Base-by-base conservation (phyloP, 177 flowering plant genomes). In the Telopea speciosissima region DNA sequence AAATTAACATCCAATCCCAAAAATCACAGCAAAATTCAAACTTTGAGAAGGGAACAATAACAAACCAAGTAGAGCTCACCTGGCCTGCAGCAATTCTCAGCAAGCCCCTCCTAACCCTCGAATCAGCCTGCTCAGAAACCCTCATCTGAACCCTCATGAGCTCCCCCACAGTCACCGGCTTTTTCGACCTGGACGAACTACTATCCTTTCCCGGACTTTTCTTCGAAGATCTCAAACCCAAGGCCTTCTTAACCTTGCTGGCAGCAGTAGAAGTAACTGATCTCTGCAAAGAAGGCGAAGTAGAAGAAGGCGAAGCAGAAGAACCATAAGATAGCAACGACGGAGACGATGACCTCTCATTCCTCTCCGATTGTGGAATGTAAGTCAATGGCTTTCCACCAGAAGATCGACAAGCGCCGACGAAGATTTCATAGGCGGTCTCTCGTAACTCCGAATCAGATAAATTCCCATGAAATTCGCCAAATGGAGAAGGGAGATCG, bases 361-460 rank as follows among this genome's bases (percentile, higher is more conserved):
- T 33, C 54, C 79, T 72, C 68, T 68, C 67, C 12, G 82, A 75
- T 31, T 78, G 76, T 22, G 87, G 44, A 26, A 75, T 74, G 75
- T 74, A 87, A 58, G 86, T 71, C 67, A 93, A 88, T 8, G 91
- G 86, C 76, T 85, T 90, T 1, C 88, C 86, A 36, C 88, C 68
- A 36, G 94, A 80, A 42, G 96, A 81, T 11, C 98, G 87, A 77
- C 86, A 86, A 1, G 81, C 84, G 60, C 90, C 90, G 65, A 90
- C 84, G 79, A 93, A 89, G 85, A 93, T 83, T 86, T 91, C 98
- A 76, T 84, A 93, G 16, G 94, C 90, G 7, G 97, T 84, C 49
- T 85, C 80, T n/a, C 89, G 85, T 60, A 93, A 91, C 66, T 93
- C 97, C 23, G 89, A 33, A 25, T 81, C 79, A 25, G 97, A 67